Evolutionary conservation across 177 flowering plant species (phyloP), one percentile per base, ranked within the genome.

Genomic region (Vitis hybrid): DNA sequence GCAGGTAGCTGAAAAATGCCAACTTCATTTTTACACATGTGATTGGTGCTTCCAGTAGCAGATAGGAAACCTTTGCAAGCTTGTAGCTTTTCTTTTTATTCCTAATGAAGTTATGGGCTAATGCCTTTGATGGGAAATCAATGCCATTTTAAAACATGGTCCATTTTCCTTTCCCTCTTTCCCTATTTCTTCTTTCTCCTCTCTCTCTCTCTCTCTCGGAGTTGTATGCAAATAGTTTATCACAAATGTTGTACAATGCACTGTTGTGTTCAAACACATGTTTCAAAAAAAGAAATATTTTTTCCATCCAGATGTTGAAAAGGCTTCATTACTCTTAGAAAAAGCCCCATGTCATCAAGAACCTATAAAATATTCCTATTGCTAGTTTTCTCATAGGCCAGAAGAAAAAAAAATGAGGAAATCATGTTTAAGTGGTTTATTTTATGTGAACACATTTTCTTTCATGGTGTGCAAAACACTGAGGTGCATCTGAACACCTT

Each of bases 1-100:
- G 97, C 95, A 90, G 99, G 99, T 95, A 76, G 11, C 9, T 57
- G 6, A 18, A 52, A 39, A 10, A 70, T 57, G 11, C 67, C 57
- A 49, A 3, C 62, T 56, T 72, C 1, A 31, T 31, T 45, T 21
- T 59, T n/a, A 5, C 9, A 3, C 45, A 52, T 70, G 31, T 29
- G 0, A 29, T 22, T 60, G n/a, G 18, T 55, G 16, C 16, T 55
- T 55, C 15, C 16, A 55, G 15, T 6, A 55, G 15, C 5, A 39
- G 48, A 39, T 39, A 39, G 9, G 48, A 39, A 8, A 39, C 48
- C 1, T 8, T 39, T 39, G 48, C 48, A 39, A 39, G 48, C 48
- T 39, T 39, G 48, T 39, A 7, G 48, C 48, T 39, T 39, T 39
- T 8, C 48, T 8, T 39, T 39, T 39, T 39, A 39, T 39, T 8